A percentile compares a stretch with the other conserved stretches of the same genome.
Evolutionary conservation across 345 rosid species (phyloP).

Genomic region (Bruguiera sexangula): DNA sequence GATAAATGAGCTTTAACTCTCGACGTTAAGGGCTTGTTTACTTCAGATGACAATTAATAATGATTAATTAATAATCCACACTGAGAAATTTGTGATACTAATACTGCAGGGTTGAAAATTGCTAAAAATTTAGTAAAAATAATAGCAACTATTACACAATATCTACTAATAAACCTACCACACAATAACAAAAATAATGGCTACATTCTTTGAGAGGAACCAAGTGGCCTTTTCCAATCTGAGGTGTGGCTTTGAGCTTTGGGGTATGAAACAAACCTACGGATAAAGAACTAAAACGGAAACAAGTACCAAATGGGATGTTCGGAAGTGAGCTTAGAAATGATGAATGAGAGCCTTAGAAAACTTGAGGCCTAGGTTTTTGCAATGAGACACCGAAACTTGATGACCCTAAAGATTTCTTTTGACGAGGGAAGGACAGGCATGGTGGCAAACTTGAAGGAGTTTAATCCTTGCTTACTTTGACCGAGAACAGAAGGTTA

Average conservation of each 20-base stretch:
- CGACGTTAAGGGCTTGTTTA: too few species aligned
- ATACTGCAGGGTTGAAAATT: too few species aligned
- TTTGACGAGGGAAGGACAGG: slow-evolving; percentile 24
- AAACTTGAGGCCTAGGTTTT: slow-evolving; percentile 13
- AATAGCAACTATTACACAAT: too few species aligned
- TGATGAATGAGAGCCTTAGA: slow-evolving; percentile 3
- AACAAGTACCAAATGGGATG: slow-evolving; percentile 18
- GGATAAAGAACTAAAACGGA: not conserved
- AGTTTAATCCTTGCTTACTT: slow-evolving; percentile 23
- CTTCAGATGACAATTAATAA: too few species aligned
- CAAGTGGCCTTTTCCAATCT: too few species aligned
- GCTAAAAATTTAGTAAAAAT: too few species aligned
- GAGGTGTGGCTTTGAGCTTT: not conserved
- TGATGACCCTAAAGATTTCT: not conserved
- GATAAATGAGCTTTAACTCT: too few species aligned
- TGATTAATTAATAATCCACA: too few species aligned
- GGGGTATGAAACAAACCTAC: not conserved
- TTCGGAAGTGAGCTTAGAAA: not conserved
- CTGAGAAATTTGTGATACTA: too few species aligned
- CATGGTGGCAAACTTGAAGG: slow-evolving; percentile 22
- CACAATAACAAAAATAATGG: too few species aligned
- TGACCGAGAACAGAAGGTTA: slow-evolving; percentile 27
- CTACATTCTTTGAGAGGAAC: too few species aligned
- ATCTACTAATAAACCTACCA: too few species aligned
- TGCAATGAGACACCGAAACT: slow-evolving; percentile 7